Conservation (phyloP, 2,329 filamentous ascomycete species). For the Aspergillus oerlinghausenensis region DNA sequence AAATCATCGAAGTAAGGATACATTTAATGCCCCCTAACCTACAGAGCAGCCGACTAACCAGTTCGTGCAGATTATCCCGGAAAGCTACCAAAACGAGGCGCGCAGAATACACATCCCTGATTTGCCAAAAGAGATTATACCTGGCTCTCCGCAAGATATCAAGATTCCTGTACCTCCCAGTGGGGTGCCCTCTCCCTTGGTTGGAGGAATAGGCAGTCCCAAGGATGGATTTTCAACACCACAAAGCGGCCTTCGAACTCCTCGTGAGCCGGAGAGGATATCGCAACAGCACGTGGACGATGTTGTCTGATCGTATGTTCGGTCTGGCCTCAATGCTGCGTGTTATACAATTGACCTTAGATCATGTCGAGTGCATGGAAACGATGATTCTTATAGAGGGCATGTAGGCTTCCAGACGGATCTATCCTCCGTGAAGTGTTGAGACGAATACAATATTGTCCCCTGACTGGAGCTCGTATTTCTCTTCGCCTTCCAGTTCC, state of each 20-base stretch:
- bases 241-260: conserved; percentile 38
- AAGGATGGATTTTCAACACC: conserved; percentile 40
- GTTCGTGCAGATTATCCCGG: conserved; percentile 72
- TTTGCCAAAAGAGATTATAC: conserved; percentile 62
- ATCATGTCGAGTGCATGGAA: conserved; percentile 1
- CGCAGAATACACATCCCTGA: conserved; percentile 81
- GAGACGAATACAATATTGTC: conserved; percentile 96
- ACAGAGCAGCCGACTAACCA: conserved; percentile 11
- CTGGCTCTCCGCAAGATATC: conserved; percentile 75
- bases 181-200: conserved; percentile 42
- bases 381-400: not conserved
- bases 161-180: conserved; percentile 68
- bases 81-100: conserved; percentile 94
- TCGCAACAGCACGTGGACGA: conserved; percentile 43
- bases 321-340: conserved; percentile 1
- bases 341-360: not conserved
- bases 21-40: not conserved
- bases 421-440: conserved; percentile 83
- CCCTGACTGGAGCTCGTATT: conserved; percentile 73
- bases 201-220: conserved; percentile 39
- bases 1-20: conserved; percentile 77
- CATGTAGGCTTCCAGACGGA: conserved; percentile 3
- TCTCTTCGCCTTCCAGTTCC: conserved; percentile 93
- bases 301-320: conserved; percentile 31
- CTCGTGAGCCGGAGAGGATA: conserved; percentile 41